Evolutionary conservation across 768 basidiomycete species (phyloP).

Genomic region (Hirschioporus abietinus): DNA sequence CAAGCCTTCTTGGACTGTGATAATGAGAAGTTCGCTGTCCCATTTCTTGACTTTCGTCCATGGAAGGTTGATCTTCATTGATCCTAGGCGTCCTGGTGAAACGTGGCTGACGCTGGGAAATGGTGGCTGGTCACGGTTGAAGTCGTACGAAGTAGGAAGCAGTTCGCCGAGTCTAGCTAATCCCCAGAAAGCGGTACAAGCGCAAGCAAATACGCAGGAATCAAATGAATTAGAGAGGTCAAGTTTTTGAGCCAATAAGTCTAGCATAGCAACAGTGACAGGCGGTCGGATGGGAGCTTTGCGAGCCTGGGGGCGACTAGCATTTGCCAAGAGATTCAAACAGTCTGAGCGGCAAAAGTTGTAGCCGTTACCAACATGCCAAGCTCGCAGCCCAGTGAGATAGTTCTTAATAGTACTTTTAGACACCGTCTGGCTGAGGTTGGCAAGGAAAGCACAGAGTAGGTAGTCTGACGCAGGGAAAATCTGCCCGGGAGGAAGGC

Average conservation of each 20-base stretch:
- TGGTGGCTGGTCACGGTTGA: too few species aligned
- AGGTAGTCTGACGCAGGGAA: not conserved
- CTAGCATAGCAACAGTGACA: conserved; percentile 18
- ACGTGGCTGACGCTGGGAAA: not conserved
- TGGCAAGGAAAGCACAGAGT: not conserved
- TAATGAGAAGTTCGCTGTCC: not conserved
- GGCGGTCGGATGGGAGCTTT: conserved; percentile 16
- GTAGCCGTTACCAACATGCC: not conserved
- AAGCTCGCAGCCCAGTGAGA: not conserved
- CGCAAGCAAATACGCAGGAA: conserved; percentile 21
- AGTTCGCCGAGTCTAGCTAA: conserved; percentile 35
- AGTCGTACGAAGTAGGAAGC: too few species aligned
- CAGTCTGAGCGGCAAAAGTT: not conserved
- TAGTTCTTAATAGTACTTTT: not conserved
- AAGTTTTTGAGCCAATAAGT: conserved; percentile 14
- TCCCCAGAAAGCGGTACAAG: conserved; percentile 33
- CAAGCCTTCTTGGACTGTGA: too few species aligned
- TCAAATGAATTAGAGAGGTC: conserved; percentile 22
- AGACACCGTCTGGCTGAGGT: not conserved
- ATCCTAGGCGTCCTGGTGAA: not conserved
- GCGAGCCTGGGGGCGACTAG: not conserved
- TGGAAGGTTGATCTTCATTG: too few species aligned
- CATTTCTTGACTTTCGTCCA: not conserved
- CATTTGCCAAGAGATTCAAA: not conserved
- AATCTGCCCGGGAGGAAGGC: not conserved